Base-by-base conservation (phyloP, 2,329 filamentous ascomycete genomes). In the Botrytis elliptica region DNA sequence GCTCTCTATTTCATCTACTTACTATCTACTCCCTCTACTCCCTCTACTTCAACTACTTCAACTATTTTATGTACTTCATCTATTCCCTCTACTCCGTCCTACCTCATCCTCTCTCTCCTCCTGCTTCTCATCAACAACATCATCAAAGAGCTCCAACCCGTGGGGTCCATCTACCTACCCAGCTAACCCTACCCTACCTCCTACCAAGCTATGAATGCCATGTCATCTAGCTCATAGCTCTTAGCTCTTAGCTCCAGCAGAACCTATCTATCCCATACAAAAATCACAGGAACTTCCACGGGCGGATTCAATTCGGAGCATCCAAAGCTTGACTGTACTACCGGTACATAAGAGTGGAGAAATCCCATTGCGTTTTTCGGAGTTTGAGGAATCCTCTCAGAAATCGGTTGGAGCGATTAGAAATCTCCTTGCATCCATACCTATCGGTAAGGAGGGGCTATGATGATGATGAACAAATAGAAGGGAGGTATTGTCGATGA, bases 281-380 rank as follows among this genome's bases (percentile, higher is more conserved):
- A n/a, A 14, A 49, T 7, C 14, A 33, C 22, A 52, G 64, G 36
- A 25, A 46, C 22, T 38, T 38, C 25, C 33, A 62, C 42, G 63
- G 42, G 40, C 42, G 63, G 63, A 46, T 65, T 65, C 63, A 65
- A 49, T 66, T 66, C 63, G 63, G 38, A 44, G 40, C 9, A 33
- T 25, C 38, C 44, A 10, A n/a, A 44, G 40, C 40, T 44, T 16
- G 25, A 14, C 29, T 55, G 14, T 55, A 7, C 52, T n/a, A 52
- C 22, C 16, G 1, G 6, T 20, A 49, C 46, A 52, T 18, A 16
- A 55, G 63, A 66, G 64, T n/a, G 64, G 64, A 52, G 42, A 38
- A 14, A 16, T 38, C 8, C 10, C 46, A 4, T 6, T 66, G 44
- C 12, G 64, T n/a, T 52, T 66, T 66, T 66, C 63, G 42, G 63